Conservation (phyloP, 1,284 basidiomycete genomes). For the Coniferiporia weirii region DNA sequence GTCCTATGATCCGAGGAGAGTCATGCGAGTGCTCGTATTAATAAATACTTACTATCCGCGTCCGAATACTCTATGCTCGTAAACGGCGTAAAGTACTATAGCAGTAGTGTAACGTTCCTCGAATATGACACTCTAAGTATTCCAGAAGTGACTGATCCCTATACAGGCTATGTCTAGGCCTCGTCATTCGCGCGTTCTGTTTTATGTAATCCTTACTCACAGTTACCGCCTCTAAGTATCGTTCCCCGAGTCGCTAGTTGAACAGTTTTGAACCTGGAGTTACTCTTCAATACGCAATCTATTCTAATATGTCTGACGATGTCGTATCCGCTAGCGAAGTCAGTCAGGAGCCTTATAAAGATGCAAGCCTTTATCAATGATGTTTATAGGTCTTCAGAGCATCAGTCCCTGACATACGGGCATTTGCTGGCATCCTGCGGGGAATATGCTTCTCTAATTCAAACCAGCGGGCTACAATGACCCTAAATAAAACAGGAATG, state of each 20-base stretch:
- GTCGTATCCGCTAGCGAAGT: background rate
- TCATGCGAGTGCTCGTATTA: too few relatives aligned
- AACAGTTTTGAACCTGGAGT: too few relatives aligned
- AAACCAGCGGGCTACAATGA: slow-evolving; percentile 15
- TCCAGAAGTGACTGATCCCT: too few relatives aligned
- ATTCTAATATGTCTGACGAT: slow-evolving; percentile 11
- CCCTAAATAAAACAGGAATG: slow-evolving; percentile 12
- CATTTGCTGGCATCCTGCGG: slow-evolving; percentile 13
- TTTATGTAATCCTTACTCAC: too few relatives aligned
- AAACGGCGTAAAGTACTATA: too few relatives aligned
- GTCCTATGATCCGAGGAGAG: too few relatives aligned
- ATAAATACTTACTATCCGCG: too few relatives aligned
- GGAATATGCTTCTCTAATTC: slow-evolving; percentile 14
- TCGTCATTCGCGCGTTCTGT: too few relatives aligned
- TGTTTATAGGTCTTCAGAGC: slow-evolving; percentile 13
- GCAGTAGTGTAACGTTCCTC: background rate
- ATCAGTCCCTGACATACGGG: slow-evolving; percentile 16
- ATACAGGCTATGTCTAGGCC: too few relatives aligned
- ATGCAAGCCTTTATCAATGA: background rate
- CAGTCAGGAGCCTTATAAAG: background rate
- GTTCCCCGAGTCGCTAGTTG: too few relatives aligned
- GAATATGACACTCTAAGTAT: too few relatives aligned
- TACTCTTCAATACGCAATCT: background rate
- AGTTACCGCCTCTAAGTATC: too few relatives aligned
- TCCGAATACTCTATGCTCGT: background rate